A percentile compares a stretch with the other conserved stretches of the same genome.
Conservation (phyloP, 2,329 filamentous ascomycete genomes). For the Botrytis byssoidea region DNA sequence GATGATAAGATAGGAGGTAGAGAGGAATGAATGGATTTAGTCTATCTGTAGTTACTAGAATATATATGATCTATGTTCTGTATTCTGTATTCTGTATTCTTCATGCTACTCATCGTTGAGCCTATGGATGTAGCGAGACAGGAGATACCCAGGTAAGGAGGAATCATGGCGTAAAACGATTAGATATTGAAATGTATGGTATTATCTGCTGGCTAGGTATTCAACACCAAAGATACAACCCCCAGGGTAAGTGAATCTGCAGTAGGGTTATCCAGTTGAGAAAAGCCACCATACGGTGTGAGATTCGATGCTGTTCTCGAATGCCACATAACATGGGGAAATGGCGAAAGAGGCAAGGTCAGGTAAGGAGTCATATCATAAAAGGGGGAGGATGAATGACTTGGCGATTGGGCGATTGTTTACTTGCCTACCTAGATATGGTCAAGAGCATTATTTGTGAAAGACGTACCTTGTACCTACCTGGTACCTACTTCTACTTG, state of each 20-base stretch:
- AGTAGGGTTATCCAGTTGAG: background rate
- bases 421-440: background rate
- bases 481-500: background rate
- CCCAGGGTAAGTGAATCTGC: background rate
- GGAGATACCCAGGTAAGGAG: background rate
- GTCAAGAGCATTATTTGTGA: background rate
- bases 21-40: background rate
- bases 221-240: background rate
- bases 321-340: slow-evolving; percentile 4
- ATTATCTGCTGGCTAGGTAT: background rate
- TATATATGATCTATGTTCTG: background rate
- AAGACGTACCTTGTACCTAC: background rate
- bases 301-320: slow-evolving; percentile 1
- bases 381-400: background rate
- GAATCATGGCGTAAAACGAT: background rate
- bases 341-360: background rate
- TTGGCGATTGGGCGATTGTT: background rate
- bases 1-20: background rate
- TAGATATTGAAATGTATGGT: background rate
- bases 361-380: background rate
- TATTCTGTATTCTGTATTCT: background rate
- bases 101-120: background rate
- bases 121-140: background rate
- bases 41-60: background rate
- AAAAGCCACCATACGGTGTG: background rate